Conservation (phyloP, 805 yeast species). For the Tetrapisispora arboricola region DNA sequence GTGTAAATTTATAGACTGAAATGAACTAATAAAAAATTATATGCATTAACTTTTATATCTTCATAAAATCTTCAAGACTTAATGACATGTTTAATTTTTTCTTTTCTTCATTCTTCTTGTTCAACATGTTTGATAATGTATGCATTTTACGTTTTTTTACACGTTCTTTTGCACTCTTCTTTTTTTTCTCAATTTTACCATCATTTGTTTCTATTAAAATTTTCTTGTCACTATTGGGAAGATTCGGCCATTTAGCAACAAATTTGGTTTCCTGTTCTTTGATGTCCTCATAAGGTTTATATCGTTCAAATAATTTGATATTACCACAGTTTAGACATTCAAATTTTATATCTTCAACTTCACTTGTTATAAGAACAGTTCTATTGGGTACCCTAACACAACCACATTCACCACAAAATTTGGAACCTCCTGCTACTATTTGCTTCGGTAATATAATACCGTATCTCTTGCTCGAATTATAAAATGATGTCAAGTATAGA, state of each 20-base stretch:
- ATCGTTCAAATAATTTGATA: conserved; percentile 8
- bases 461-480: conserved; percentile 22
- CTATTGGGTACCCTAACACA: conserved; percentile 23
- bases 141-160: conserved; percentile 40
- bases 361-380: conserved; percentile 19
- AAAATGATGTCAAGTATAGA: conserved; percentile 23
- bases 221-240: conserved; percentile 5
- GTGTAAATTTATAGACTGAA: background rate
- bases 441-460: conserved; percentile 18
- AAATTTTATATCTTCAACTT: conserved; percentile 13
- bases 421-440: conserved; percentile 12
- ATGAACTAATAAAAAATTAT: background rate
- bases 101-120: conserved; percentile 33
- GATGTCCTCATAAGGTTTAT: background rate
- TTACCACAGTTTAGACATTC: conserved; percentile 25
- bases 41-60: conserved; percentile 7
- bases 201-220: background rate
- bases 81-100: conserved; percentile 29
- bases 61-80: conserved; percentile 43
- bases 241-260: conserved; percentile 22
- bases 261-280: conserved; percentile 4
- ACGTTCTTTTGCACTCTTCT: conserved; percentile 29
- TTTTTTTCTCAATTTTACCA: conserved; percentile 4
- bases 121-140: conserved; percentile 34
- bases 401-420: conserved; percentile 27